Conservation (phyloP, 108 stramenopile species). For the Cyclostephanos tholiformis region DNA sequence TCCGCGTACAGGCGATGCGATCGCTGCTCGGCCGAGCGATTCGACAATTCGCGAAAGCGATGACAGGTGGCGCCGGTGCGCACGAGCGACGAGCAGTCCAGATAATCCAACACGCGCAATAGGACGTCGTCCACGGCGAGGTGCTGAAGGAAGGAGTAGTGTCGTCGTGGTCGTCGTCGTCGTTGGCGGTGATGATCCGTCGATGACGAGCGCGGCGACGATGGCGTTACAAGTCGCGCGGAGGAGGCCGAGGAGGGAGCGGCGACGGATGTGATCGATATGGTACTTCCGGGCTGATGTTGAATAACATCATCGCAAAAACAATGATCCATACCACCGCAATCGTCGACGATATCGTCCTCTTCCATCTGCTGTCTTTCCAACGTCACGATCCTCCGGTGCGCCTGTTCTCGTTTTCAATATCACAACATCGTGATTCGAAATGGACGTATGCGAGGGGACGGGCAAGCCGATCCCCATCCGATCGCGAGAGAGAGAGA, state of each 20-base stretch:
- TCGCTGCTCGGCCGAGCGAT: conserved; percentile 61
- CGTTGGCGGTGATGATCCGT: not conserved
- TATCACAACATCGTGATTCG: not conserved
- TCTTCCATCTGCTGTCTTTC: conserved; percentile 38
- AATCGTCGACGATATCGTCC: conserved; percentile 25
- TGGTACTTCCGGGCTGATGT: not conserved
- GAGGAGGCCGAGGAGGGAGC: not conserved
- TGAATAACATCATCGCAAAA: not conserved
- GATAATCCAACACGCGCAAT: conserved; percentile 69
- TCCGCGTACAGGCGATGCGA: conserved; percentile 49
- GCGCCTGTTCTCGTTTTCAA: conserved; percentile 33
- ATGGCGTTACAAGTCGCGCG: conserved; percentile 7
- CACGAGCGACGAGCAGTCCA: conserved; percentile 67
- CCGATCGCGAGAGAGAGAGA: too few relatives aligned
- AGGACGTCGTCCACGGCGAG: conserved; percentile 70
- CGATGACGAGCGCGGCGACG: not conserved
- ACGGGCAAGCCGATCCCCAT: too few relatives aligned
- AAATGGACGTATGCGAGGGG: too few relatives aligned
- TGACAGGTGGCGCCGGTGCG: conserved; percentile 63
- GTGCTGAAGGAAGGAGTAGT: conserved; percentile 62
- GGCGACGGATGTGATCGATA: not conserved
- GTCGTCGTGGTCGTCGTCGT: conserved; percentile 19
- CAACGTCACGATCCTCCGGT: conserved; percentile 58
- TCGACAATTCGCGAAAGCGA: conserved; percentile 63
- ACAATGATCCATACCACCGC: conserved; percentile 3